These are phyloP conservation scores for Avena eriantha DNA, from an alignment of 176 grass and related monocot genomes.

Conservation along the genomic window DNA sequence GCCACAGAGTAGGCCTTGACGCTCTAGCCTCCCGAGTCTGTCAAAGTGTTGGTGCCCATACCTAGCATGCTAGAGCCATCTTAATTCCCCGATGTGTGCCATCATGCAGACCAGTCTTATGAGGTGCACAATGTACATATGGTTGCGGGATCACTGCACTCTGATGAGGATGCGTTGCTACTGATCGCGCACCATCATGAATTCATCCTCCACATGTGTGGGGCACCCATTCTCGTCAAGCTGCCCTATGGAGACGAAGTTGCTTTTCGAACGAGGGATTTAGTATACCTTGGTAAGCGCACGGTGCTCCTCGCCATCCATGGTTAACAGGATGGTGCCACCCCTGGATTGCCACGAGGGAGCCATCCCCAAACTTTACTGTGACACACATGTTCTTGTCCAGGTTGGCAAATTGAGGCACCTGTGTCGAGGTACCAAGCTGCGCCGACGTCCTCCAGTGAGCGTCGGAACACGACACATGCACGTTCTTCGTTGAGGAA, in stretches of 20 bases:
- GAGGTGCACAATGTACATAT: neutral
- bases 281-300: neutral
- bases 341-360: no score
- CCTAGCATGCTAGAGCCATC: neutral
- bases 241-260: neutral
- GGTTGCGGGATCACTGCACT: neutral
- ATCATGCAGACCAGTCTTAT: neutral
- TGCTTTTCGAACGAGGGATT: neutral
- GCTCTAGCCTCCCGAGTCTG: neutral
- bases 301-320: neutral
- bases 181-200: neutral
- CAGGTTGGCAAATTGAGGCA: no score
- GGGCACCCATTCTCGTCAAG: neutral
- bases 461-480: no score
- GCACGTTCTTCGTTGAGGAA: no score
- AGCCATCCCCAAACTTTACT: no score
- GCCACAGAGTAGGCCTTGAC: no score
- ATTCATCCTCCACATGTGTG: neutral
- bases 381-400: no score
- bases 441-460: no score
- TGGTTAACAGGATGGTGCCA: no score
- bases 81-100: neutral
- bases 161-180: neutral
- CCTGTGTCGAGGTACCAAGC: no score
- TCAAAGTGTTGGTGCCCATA: neutral